Base-by-base conservation (phyloP, 2,329 filamentous ascomycete genomes). In the Microcyclospora tardicrescens region DNA sequence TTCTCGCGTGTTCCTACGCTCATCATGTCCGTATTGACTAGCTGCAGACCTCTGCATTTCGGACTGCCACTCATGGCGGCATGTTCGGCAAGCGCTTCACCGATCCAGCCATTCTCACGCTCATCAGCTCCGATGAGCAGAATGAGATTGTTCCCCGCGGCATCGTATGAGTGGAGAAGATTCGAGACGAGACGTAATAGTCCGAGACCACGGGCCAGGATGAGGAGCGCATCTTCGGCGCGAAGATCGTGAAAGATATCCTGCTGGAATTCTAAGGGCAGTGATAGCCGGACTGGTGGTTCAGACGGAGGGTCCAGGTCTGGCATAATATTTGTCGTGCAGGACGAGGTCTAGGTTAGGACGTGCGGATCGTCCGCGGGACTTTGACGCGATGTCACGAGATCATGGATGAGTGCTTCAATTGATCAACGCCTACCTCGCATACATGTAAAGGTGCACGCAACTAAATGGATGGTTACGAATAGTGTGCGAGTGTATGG, bases 71-170 rank as follows among this genome's bases (percentile, higher is more conserved):
- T 95, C 58, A 94, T 77, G 45, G 85, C 86, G 57, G 87, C 87
- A 65, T 96, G 87, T 64, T 98, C 91, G 16, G 91, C 91, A 56
- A 98, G 68, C 24, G 86, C 84, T 66, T 96, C 91, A 49, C 91
- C 91, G 43, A 98, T 86, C 87, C 89, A 96, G 40, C 81, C 79
- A 74, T 95, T 95, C 57, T 98, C 91, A 43, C 84, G 77, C 28
- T 95, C 86, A 43, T 91, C 83, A 28, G 91, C 87, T 9, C 86
- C 87, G 32, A 96, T 77, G 14, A 98, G 65, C 33, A 98, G 69
- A 35, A 98, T 79, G 39, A 98, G 68, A 56, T 93, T 96, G 63
- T 91, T 93, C 11, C 91, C 91, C 3, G 85, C 85, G 1, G 86
- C 87, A 71, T 98, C 91, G 64, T 95, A 95, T 14, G 87, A 87